Evolutionary conservation across 805 yeast genomes (phyloP).

Genomic region (Phaffomyces antillensis): DNA sequence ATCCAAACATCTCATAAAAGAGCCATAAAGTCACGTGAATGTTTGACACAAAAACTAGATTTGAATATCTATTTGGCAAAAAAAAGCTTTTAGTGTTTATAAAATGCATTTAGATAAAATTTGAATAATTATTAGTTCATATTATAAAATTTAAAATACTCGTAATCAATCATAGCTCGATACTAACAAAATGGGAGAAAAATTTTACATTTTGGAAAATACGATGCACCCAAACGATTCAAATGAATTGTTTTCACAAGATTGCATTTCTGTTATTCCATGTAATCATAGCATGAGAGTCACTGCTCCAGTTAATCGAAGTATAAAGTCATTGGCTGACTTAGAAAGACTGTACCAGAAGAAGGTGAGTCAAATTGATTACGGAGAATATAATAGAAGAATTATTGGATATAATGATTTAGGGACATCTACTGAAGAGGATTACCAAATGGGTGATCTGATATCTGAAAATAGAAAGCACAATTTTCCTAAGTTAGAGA

Average conservation of each 20-base stretch:
- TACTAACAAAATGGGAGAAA: no score
- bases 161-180: no score
- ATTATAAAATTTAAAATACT: no score
- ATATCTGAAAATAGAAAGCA: constrained; percentile 7
- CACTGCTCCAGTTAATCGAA: neutral
- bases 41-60: no score
- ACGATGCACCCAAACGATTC: no score
- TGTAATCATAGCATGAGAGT: neutral
- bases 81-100: no score
- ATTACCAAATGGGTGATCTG: constrained; percentile 6
- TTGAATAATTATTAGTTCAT: no score
- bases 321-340: neutral
- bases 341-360: neutral
- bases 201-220: no score
- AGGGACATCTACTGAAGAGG: neutral
- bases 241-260: neutral
- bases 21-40: no score
- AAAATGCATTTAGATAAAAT: no score
- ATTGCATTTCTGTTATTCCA: neutral
- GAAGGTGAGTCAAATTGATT: neutral
- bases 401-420: neutral
- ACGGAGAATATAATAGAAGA: neutral
- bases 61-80: no score
- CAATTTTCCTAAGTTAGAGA: neutral
- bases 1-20: no score